A percentile compares a stretch with the other conserved stretches of the same genome.
Evolutionary conservation across 176 grass and related monocot genomes (phyloP).

Genomic region (Hordeum vulgare): DNA sequence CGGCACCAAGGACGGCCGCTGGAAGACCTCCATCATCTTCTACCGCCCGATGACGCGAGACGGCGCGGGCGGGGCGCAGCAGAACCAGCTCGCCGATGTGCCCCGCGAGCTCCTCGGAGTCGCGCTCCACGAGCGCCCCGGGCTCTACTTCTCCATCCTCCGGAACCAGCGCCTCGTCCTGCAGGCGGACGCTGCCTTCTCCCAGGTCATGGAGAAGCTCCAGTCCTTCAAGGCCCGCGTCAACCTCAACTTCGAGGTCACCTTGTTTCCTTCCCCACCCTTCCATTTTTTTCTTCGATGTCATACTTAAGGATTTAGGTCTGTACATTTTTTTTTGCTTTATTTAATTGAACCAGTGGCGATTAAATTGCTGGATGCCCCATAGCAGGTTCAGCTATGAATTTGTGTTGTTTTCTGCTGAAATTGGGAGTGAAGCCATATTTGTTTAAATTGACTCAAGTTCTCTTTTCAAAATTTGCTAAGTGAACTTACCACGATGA

Average conservation of each 20-base stretch:
- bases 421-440: background rate
- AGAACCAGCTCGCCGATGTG: constrained; percentile 31
- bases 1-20: constrained; percentile 54
- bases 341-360: background rate
- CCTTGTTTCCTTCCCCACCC: background rate
- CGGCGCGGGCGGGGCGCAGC: background rate
- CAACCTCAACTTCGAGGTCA: constrained; percentile 78
- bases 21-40: constrained; percentile 74
- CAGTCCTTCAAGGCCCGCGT: constrained; percentile 80
- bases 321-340: background rate
- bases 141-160: constrained; percentile 69
- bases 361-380: background rate
- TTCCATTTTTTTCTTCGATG: background rate
- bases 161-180: constrained; percentile 56
- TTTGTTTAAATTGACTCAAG: background rate
- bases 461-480: background rate
- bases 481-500: background rate
- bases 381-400: background rate
- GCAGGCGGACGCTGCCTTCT: constrained; percentile 53
- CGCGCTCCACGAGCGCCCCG: constrained; percentile 67
- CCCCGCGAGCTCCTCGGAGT: constrained; percentile 80
- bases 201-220: constrained; percentile 89
- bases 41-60: constrained; percentile 63
- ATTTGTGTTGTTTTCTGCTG: background rate
- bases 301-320: background rate